These are phyloP conservation scores for Adenanthera pavonina DNA, from an alignment of 306 rosid genomes.

Conservation along the genomic window DNA sequence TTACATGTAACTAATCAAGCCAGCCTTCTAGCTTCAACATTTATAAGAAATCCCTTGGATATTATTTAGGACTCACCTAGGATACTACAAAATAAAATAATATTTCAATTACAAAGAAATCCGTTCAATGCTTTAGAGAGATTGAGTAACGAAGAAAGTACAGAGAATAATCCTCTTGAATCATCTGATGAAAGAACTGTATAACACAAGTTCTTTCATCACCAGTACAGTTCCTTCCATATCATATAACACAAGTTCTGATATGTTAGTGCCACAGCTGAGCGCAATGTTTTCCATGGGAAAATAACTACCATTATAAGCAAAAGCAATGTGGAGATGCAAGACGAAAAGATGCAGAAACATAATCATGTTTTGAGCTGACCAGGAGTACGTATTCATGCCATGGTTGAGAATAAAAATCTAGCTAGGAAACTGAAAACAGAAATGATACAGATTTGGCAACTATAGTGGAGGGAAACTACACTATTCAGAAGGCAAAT, in stretches of 20 bases:
- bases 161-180: conserved; percentile 33
- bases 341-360: background rate
- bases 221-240: conserved; percentile 46
- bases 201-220: too few relatives aligned
- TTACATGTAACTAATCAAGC: conserved; percentile 17
- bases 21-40: conserved; percentile 34
- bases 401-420: conserved; percentile 4
- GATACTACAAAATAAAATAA: conserved; percentile 29
- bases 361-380: background rate
- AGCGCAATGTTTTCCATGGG: conserved; percentile 46
- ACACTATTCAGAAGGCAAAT: background rate
- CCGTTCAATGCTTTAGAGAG: conserved; percentile 35
- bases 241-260: conserved; percentile 28
- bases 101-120: conserved; percentile 32
- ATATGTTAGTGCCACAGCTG: conserved; percentile 41
- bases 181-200: conserved; percentile 21
- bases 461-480: background rate
- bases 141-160: conserved; percentile 40
- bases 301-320: conserved; percentile 26
- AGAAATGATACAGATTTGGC: background rate
- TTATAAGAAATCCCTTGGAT: background rate
- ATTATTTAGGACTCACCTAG: conserved; percentile 31
- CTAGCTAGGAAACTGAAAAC: background rate
- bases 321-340: conserved; percentile 20
- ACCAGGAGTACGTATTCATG: background rate